Evolutionary conservation across 768 basidiomycete species (phyloP).

Genomic region (Mycena pura): DNA sequence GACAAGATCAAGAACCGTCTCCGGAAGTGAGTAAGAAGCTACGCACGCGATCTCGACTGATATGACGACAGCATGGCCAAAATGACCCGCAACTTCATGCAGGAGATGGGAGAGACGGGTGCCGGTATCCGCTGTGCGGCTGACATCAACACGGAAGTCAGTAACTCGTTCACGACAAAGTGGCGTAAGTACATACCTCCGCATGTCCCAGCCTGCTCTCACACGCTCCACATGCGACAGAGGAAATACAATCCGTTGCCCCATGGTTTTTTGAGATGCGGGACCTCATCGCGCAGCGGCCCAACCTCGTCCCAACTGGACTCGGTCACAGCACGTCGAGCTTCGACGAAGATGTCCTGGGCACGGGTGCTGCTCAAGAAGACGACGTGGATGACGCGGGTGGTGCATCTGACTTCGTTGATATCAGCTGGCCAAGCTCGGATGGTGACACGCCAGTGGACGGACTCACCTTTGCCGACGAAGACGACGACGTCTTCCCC

Average conservation of each 20-base stretch:
- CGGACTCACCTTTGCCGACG: too few species aligned
- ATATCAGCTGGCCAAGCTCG: too few species aligned
- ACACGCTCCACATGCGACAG: not conserved
- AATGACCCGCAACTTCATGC: not conserved
- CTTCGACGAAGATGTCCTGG: not conserved
- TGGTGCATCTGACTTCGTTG: too few species aligned
- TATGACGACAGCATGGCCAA: not conserved
- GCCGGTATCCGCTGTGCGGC: not conserved
- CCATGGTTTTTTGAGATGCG: constrained; percentile 20
- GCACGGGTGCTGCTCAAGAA: not conserved
- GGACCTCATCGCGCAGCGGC: constrained; percentile 4
- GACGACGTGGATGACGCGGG: too few species aligned
- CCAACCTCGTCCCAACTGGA: not conserved
- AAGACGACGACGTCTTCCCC: too few species aligned
- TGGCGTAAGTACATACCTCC: not conserved
- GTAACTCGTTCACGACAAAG: not conserved
- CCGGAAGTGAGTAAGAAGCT: not conserved
- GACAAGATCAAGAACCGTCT: constrained; percentile 2
- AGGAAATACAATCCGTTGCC: not conserved
- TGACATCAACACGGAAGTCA: not conserved
- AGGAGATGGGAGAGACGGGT: not conserved
- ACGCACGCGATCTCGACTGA: not conserved
- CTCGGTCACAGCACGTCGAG: not conserved
- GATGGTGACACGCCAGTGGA: too few species aligned
- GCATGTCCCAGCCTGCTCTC: not conserved